Evolutionary conservation across 108 stramenopile species (phyloP).

Genomic region (Parmales sp.): DNA sequence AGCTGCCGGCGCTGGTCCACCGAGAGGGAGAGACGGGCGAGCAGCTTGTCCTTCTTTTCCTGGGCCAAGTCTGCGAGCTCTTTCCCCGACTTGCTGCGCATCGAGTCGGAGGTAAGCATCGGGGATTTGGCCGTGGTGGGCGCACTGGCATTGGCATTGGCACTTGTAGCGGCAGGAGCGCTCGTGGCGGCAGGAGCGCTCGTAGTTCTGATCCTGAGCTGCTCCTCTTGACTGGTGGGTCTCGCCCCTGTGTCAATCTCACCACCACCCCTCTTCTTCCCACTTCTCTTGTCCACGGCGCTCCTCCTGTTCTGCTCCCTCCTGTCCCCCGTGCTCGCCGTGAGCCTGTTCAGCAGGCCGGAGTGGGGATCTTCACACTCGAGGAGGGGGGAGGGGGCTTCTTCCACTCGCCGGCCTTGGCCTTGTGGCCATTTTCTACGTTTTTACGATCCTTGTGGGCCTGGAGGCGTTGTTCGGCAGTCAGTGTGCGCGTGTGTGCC

Average conservation of each 20-base stretch:
- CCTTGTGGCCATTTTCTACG: conserved; percentile 40
- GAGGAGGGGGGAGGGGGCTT: conserved; percentile 26
- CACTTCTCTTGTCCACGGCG: not conserved
- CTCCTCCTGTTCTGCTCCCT: conserved; percentile 8
- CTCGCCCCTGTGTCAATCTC: too few species aligned
- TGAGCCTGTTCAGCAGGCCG: conserved; percentile 37
- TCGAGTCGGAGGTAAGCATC: not conserved
- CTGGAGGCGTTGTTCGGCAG: conserved; percentile 38
- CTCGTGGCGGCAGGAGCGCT: too few species aligned
- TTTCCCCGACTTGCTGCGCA: not conserved
- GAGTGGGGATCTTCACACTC: conserved; percentile 26
- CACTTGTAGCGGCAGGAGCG: too few species aligned
- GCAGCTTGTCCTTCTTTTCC: not conserved
- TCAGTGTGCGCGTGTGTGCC: conserved; percentile 12
- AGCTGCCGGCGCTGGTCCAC: not conserved
- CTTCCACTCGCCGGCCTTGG: conserved; percentile 37
- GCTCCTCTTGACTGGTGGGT: too few species aligned
- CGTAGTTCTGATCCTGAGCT: too few species aligned
- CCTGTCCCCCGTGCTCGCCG: conserved; percentile 27
- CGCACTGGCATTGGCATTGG: not conserved
- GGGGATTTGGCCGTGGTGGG: not conserved
- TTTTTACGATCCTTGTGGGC: conserved; percentile 37
- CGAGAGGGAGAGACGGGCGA: not conserved
- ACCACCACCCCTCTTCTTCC: conserved; percentile 6
- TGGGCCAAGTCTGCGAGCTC: not conserved